Base-by-base conservation (phyloP, 768 basidiomycete species). In the Lentinula edodes region DNA sequence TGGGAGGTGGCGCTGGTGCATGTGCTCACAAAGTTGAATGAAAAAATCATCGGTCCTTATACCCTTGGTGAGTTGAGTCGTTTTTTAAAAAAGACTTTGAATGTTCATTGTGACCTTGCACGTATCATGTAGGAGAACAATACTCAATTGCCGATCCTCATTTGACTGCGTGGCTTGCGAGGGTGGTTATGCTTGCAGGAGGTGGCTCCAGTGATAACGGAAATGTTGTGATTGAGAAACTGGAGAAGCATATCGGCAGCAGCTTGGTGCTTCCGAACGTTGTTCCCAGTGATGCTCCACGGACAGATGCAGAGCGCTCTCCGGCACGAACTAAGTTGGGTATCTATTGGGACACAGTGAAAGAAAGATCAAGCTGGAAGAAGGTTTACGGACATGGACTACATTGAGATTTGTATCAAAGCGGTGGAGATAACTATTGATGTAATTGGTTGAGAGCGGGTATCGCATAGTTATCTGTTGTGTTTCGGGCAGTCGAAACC, bases 121-220 rank as follows among this genome's bases (percentile, higher is more conserved):
- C 28, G 28, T 28, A 28, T 28, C 28, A 28, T 28, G 28, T 38
- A 90, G 93, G 93, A 16, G 92, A 95, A 67, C 91, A 95, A 64
- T 71, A 93, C 66, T 91, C 88, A 6, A 74, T 92, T 52, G 90
- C 88, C 13, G 93, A 95, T 69, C 74, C 93, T 60, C 92, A 93
- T 68, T 80, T 93, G 18, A 86, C 84, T 8, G 85, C 84, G 32
- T 95, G 91, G 91, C 69, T 94, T 36, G 74, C 83, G 9, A 80
- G 85, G 32, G 65, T 93, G 4, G 81, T 86, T 20, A 70, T 66
- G 54, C 75, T 91, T 18, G 76, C 81, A 0, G 89, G 88, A 1
- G 90, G 83, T 0, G 70, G 70, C 28, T 69, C 66, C 0, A 71
- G 64, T 5, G 83, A 88, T 43, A 79, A 83, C 64, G 86, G 90